These are phyloP conservation scores for Nakazawaea ernobii DNA, from an alignment of 805 yeast genomes.

Conservation along the genomic window DNA sequence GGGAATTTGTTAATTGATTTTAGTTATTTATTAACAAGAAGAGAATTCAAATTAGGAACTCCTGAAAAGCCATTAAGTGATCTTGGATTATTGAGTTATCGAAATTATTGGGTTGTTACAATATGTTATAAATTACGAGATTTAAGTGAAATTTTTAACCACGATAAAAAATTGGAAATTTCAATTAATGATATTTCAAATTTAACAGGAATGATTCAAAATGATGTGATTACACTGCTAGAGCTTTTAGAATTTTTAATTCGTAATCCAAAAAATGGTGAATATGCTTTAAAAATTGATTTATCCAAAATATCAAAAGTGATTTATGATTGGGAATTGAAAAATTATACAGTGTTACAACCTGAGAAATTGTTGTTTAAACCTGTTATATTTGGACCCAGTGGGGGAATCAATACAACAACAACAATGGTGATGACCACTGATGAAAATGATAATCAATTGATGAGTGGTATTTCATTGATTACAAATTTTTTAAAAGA, in stretches of 20 bases:
- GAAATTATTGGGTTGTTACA: conserved; percentile 78
- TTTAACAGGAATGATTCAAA: conserved; percentile 77
- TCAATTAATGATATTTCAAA: conserved; percentile 60
- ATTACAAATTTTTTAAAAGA: conserved; percentile 59
- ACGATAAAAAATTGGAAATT: conserved; percentile 16
- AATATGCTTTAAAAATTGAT: conserved; percentile 52
- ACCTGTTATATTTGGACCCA: conserved; percentile 77
- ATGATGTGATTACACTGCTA: conserved; percentile 82
- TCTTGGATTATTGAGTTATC: conserved; percentile 77
- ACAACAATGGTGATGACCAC: conserved; percentile 33
- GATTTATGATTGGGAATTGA: conserved; percentile 46
- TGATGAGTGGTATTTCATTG: conserved; percentile 47
- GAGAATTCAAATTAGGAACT: conserved; percentile 78
- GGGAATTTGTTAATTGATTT: conserved; percentile 87
- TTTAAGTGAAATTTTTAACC: conserved; percentile 4
- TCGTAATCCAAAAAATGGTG: conserved; percentile 34
- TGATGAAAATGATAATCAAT: conserved; percentile 17
- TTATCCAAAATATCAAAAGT: conserved; percentile 33
- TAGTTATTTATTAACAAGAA: conserved; percentile 71
- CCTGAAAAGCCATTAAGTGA: conserved; percentile 95
- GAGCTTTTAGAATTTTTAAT: conserved; percentile 68
- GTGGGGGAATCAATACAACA: conserved; percentile 74
- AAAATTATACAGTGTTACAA: conserved; percentile 46
- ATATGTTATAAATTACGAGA: conserved; percentile 44
- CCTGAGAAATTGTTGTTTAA: conserved; percentile 65